A percentile compares a stretch with the other conserved stretches of the same genome.
Evolutionary conservation across 352 stramenopile species (phyloP).

Genomic region (Phytophthora litchii): DNA sequence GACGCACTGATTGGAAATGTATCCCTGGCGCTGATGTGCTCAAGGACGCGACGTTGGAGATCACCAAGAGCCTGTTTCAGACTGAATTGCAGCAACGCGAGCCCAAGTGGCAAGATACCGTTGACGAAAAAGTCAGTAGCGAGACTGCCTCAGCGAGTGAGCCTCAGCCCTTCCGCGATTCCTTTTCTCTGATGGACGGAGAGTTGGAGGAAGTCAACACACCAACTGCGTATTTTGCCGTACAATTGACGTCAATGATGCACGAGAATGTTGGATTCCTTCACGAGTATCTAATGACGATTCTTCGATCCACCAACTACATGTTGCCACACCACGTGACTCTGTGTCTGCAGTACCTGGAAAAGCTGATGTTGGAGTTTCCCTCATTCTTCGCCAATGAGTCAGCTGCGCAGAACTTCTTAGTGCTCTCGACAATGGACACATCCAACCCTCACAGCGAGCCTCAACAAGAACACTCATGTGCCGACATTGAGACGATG

Average conservation of each 20-base stretch:
- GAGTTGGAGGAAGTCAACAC: constrained; percentile 34
- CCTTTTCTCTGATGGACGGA: constrained; percentile 44
- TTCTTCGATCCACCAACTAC: constrained; percentile 72
- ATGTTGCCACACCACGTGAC: constrained; percentile 73
- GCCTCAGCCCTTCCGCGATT: constrained; percentile 38
- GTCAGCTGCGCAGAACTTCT: constrained; percentile 18
- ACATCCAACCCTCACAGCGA: constrained; percentile 22
- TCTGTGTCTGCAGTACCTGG: constrained; percentile 70
- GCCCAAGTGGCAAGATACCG: constrained; percentile 34
- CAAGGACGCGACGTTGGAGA: constrained; percentile 45
- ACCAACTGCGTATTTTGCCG: constrained; percentile 50
- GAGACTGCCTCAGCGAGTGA: constrained; percentile 29
- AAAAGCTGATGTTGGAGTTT: constrained; percentile 60
- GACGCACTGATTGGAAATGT: constrained; percentile 67
- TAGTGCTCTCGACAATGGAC: constrained; percentile 22
- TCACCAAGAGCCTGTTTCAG: constrained; percentile 48
- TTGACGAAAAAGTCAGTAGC: constrained; percentile 33
- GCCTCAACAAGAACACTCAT: constrained; percentile 19
- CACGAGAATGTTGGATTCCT: constrained; percentile 52
- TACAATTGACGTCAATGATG: constrained; percentile 63
- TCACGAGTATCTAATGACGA: constrained; percentile 61
- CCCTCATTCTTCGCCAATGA: constrained; percentile 66
- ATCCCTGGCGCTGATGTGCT: constrained; percentile 60
- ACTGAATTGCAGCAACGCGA: constrained; percentile 51
- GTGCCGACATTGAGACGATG: constrained; percentile 45